Base-by-base conservation (phyloP, 345 rosid genomes). In the Anastatica hierochuntica region DNA sequence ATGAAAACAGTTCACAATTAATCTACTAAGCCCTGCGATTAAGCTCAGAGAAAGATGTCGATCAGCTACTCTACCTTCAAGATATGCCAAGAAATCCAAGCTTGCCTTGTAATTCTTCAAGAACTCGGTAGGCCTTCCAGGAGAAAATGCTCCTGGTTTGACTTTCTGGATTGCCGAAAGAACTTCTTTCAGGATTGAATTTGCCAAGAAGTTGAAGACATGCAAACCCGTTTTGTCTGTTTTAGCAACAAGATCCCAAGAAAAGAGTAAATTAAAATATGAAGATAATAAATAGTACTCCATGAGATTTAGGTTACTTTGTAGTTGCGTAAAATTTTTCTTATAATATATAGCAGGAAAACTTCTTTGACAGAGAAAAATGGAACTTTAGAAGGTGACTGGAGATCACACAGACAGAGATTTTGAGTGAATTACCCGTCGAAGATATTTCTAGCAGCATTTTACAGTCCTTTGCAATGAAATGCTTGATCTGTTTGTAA, bases 51-150 rank as follows among this genome's bases (percentile, higher is more conserved):
- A 41, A n/a, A n/a, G n/a, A n/a, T n/a, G n/a, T n/a, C n/a, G n/a
- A n/a, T n/a, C n/a, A n/a, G n/a, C n/a, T n/a, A n/a, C n/a, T 44
- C 60, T 81, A 92, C 98, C 99, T 88, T 92, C 95, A 60, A 92
- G 87, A 75, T 78, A 68, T 54, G 81, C 82, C 76, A 92, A 58
- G 78, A 92, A 88, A 56, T 83, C 77, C 14, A 85, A 70, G 77
- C 94, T 92, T 60, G 94, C 81, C 72, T 83, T 88, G 76, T 88
- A 92, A 75, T 92, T 92, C 53, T 68, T 82, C 63, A 92, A 73
- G 84, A 92, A 92, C 24, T 79, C 94, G 19, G 83, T 73, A 53
- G 97, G 98, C 60, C 95, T 85, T 74, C 99, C 99, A 23, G 98
- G 94, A 54, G 98, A 85, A 79, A 85, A 92, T 14, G 90, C 95